Percentiles rank a stretch among this genome's conserved stretches.
phyloP scores from a whole-genome alignment of 106 monocot genomes.

The Allium fistulosum region DNA sequence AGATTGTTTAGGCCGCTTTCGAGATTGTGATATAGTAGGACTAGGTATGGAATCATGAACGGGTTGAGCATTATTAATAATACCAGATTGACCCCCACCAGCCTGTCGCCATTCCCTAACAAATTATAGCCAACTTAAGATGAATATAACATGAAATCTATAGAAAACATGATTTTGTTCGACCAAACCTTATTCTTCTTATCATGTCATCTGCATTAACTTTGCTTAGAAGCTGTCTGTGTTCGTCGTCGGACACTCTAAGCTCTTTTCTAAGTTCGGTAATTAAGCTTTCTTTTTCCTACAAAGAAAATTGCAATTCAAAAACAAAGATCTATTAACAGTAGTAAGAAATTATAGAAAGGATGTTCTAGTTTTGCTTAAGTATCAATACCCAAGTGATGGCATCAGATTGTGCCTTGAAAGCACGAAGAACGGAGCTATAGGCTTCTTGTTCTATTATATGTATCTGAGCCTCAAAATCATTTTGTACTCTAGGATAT shows the following conservation, averaged over 20 bases:
- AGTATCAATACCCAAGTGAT: conserved; percentile 60
- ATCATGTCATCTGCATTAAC: conserved; percentile 82
- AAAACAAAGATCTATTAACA: neutral
- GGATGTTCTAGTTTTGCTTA: no score
- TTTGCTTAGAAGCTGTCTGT: conserved; percentile 54
- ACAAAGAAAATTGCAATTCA: conserved; percentile 6
- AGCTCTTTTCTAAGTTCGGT: conserved; percentile 87
- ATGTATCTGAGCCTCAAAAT: conserved; percentile 65
- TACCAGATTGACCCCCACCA: conserved; percentile 38
- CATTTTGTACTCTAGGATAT: conserved; percentile 22
- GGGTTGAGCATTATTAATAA: conserved; percentile 42
- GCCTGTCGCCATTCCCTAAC: conserved; percentile 55
- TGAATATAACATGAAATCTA: neutral
- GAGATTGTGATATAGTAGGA: conserved; percentile 61
- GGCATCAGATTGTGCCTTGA: conserved; percentile 77
- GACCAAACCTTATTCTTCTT: conserved; percentile 54
- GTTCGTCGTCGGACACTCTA: conserved; percentile 74
- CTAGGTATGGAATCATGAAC: conserved; percentile 49
- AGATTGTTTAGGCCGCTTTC: conserved; percentile 73
- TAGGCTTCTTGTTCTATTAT: conserved; percentile 73
- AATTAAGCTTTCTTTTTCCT: conserved; percentile 92
- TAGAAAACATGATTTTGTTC: neutral
- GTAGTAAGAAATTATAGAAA: neutral
- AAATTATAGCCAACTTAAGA: neutral
- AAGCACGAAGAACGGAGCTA: conserved; percentile 60